Evolutionary conservation across 1,139 yeast genomes (phyloP), one percentile per base, ranked within the genome.

Genomic region (Saccharomyces uvarum): DNA sequence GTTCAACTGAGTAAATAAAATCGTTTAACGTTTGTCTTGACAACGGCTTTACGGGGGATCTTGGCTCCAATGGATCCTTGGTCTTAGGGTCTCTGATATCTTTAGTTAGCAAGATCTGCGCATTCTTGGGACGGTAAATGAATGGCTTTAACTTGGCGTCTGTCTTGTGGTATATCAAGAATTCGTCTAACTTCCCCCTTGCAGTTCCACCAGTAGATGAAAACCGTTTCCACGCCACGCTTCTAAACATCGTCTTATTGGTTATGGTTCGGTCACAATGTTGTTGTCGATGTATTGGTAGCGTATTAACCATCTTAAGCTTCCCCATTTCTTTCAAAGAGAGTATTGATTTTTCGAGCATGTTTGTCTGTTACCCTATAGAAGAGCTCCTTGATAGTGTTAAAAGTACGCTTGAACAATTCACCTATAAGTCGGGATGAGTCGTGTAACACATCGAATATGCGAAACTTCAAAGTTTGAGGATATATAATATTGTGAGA

Each of bases 61-160:
- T 62, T 21, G 81, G 79, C 7, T 66, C 61, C 13, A 76, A 57
- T 47, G 77, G 76, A 42, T 69, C 60, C 44, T 76, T 75, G 0
- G 72, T 67, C 1, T 64, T 68, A 13, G 73, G 70, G 57, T 77
- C 79, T 58, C 78, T 76, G 54, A 83, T 69, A 63, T 84, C 87
- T 68, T 81, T 80, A 9, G 84, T 77, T 55, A 81, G 67, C 44
- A 83, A 73, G 54, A 67, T 71, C 57, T 82, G 80, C 7, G 79
- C 77, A 61, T 77, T 74, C 70, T 70, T 74, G 26, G 72, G 70
- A 61, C 79, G 74, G 61, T 78, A 78, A 16, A 78, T 74, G 49
- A 73, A 66, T 2, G 77, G 75, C 61, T 70, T 74, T 56, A 74
- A 58, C 2, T 56, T 52, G 26, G 53, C 57, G 24, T 51, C 55